Base-by-base conservation (phyloP, 2,329 filamentous ascomycete genomes). In the Plectosphaerella plurivora region DNA sequence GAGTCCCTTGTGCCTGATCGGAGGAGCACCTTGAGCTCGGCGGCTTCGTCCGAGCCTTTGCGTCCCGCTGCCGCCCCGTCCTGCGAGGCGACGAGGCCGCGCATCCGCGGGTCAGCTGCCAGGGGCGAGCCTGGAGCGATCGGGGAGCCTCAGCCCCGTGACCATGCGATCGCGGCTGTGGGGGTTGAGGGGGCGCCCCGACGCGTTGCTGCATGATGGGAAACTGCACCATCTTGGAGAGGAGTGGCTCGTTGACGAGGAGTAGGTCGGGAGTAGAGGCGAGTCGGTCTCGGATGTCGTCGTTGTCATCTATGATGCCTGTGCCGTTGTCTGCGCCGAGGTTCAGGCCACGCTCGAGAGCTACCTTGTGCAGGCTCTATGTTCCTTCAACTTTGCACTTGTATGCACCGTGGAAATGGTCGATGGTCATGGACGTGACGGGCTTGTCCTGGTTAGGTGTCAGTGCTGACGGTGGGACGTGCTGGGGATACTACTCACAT, bases 301-400 rank as follows among this genome's bases (percentile, higher is more conserved):
- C 53, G 37, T 57, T 57, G 48, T 61, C 60, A 14, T 54, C 53
- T 1, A 61, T 55, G 35, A 60, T 51, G 16, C 60, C 60, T 16
- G 56, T 48, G 39, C 54, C 56, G n/a, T 36, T 25, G 28, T 74
- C 58, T 1, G 57, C 55, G 3, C 70, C 68, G 20, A 74, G 52
- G 7, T 47, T 20, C 10, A 65, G 49, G 24, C 51, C 41, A 12
- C 54, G 48, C 18, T 55, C 51, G 15, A 68, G 58, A 3, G 49
- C 51, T 2, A 61, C 56, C 1, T 64, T 50, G 54, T 75, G 69
- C 1, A 75, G 62, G 50, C 73, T 74, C 63, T 63, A 68, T 57
- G 70, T 71, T 6, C 68, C 70, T 10, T 57, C 39, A 2, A 72
- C 60, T 58, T 76, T 76, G 51, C 61, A 59, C 1, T 53, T 33